Conservation (phyloP, 331 rosid species). For the Phaseolus coccineus region DNA sequence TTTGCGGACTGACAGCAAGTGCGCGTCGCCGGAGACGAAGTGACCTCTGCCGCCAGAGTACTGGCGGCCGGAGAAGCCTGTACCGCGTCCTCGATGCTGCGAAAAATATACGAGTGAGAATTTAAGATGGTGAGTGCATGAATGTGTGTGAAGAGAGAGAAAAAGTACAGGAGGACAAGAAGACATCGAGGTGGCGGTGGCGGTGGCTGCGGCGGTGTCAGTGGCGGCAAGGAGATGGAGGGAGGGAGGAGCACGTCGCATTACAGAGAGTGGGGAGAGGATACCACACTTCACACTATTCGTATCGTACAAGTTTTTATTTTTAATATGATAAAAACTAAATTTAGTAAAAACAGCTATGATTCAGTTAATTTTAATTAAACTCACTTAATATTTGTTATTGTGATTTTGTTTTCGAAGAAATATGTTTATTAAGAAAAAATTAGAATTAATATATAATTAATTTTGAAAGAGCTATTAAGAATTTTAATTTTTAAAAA, state of each 20-base stretch:
- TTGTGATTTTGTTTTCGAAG: too few relatives aligned
- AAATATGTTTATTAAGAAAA: too few relatives aligned
- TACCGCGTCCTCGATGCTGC: constrained; percentile 71
- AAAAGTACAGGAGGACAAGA: constrained; percentile 55
- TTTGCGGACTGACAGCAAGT: constrained; percentile 62
- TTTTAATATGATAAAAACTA: too few relatives aligned
- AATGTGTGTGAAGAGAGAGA: not conserved
- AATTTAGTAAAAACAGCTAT: too few relatives aligned
- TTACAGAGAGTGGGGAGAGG: not conserved
- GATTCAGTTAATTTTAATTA: too few relatives aligned
- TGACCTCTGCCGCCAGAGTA: constrained; percentile 51
- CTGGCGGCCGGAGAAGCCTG: constrained; percentile 61
- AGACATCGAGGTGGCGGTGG: constrained; percentile 52
- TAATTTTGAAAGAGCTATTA: too few relatives aligned
- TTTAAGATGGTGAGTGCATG: not conserved
- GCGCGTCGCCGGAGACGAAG: constrained; percentile 65
- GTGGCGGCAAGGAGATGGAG: constrained; percentile 54
- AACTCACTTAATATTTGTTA: too few relatives aligned
- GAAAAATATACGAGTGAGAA: constrained; percentile 6
- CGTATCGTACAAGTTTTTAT: too few relatives aligned
- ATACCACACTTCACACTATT: too few relatives aligned
- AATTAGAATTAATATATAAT: too few relatives aligned
- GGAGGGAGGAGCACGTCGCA: constrained; percentile 61
- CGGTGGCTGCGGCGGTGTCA: constrained; percentile 40
- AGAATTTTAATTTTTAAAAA: too few relatives aligned